Conservation (phyloP, 768 basidiomycete species). For the Russula virescens region DNA sequence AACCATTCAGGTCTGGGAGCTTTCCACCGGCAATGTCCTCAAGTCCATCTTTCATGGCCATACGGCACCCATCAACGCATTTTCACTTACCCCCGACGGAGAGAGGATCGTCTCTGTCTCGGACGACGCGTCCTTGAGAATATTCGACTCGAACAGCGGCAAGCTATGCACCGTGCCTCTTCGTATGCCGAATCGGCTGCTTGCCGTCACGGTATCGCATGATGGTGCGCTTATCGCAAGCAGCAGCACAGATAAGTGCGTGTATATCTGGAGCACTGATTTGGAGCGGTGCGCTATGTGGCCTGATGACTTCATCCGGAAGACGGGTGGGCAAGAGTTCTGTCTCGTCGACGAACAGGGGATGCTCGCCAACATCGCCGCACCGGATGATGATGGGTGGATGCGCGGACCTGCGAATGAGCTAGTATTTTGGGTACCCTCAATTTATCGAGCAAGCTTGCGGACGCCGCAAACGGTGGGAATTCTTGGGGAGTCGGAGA, state of each 20-base stretch:
- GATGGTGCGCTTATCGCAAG: constrained; percentile 8
- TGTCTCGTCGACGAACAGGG: constrained; percentile 16
- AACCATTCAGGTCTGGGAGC: constrained; percentile 16
- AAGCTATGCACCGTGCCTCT: constrained; percentile 7
- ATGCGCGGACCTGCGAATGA: constrained; percentile 6
- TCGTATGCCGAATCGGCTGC: not conserved
- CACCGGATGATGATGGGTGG: constrained; percentile 8
- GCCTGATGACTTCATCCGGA: constrained; percentile 7
- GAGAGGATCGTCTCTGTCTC: constrained; percentile 9
- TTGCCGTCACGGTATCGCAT: constrained; percentile 2
- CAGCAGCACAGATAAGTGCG: not conserved
- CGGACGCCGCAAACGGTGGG: constrained; percentile 14
- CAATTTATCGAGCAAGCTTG: constrained; percentile 10
- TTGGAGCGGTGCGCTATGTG: constrained; percentile 2
- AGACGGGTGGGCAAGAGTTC: not conserved
- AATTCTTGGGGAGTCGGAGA: constrained; percentile 11
- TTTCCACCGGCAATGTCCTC: not conserved
- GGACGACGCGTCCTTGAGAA: constrained; percentile 11
- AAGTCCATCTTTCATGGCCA: constrained; percentile 30
- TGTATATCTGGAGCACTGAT: constrained; percentile 5
- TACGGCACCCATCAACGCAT: constrained; percentile 7
- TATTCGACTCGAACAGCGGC: constrained; percentile 10
- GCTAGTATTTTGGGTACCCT: constrained; percentile 13
- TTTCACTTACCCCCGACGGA: constrained; percentile 3
- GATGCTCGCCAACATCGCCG: not conserved